Conservation (phyloP, 2,329 filamentous ascomycete species). For the Lachnellula cervina region DNA sequence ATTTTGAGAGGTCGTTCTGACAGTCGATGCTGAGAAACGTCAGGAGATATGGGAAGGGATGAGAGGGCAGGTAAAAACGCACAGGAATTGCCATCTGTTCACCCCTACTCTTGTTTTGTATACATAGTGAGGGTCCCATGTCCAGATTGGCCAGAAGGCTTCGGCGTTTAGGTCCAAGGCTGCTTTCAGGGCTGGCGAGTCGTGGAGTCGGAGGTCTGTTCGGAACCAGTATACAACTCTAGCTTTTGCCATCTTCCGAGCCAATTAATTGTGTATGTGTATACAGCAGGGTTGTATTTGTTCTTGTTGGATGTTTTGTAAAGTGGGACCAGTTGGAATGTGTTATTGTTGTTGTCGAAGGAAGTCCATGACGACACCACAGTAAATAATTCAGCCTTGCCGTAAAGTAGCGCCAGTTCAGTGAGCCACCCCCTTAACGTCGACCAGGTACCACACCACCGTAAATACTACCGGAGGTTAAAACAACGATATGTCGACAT, state of each 20-base stretch:
- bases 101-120: slow-evolving; percentile 64
- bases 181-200: slow-evolving; percentile 68
- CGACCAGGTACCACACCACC: slow-evolving; percentile 12
- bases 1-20: slow-evolving; percentile 63
- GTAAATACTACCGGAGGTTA: no score
- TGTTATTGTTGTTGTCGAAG: not conserved
- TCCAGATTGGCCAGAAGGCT: slow-evolving; percentile 70
- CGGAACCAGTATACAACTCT: slow-evolving; percentile 74
- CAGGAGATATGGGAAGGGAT: not conserved
- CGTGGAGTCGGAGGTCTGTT: slow-evolving; percentile 72
- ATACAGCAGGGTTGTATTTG: not conserved
- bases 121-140: slow-evolving; percentile 77
- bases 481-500: not conserved
- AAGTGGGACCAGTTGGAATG: not conserved
- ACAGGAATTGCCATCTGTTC: slow-evolving; percentile 72
- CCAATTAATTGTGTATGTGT: no score
- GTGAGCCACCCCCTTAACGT: not conserved
- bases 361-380: slow-evolving; percentile 4
- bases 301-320: not conserved
- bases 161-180: slow-evolving; percentile 65
- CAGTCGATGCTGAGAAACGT: slow-evolving; percentile 55
- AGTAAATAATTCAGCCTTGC: not conserved
- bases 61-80: slow-evolving; percentile 8
- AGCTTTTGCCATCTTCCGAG: slow-evolving; percentile 33
- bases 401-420: not conserved